Evolutionary conservation across 129 eudicot genomes (phyloP).

Genomic region (Dittrichia graveolens): DNA sequence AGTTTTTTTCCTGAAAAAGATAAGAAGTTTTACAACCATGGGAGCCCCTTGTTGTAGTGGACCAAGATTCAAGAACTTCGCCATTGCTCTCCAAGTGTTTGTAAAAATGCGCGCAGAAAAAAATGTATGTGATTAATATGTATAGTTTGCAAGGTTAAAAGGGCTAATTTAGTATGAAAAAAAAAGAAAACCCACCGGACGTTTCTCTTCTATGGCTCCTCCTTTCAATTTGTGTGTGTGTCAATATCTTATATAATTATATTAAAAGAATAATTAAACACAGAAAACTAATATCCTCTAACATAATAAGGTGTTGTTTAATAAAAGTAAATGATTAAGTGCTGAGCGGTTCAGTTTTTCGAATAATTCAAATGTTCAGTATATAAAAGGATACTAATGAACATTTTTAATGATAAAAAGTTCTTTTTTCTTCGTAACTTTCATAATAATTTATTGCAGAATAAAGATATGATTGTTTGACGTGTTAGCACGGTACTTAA

Average conservation of each 20-base stretch:
- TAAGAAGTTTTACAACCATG: background rate
- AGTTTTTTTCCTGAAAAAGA: background rate
- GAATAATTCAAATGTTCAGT: too few species aligned
- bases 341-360: too few species aligned
- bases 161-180: conserved; percentile 14
- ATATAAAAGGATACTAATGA: too few species aligned
- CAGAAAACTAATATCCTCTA: too few species aligned
- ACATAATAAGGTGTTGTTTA: too few species aligned
- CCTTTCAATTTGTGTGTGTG: background rate
- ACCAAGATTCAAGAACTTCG: conserved; percentile 28
- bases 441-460: too few species aligned
- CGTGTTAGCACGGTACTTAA: too few species aligned
- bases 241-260: background rate
- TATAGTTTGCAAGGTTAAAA: conserved; percentile 24
- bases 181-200: background rate
- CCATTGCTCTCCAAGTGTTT: conserved; percentile 17
- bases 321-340: too few species aligned
- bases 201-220: too few species aligned
- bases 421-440: too few species aligned
- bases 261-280: background rate
- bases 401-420: too few species aligned
- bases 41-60: background rate
- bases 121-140: conserved; percentile 14
- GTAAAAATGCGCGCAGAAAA: background rate
- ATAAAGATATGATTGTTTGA: too few species aligned